Conservation (phyloP, 495 filamentous ascomycete species). For the Lichenothelia convexa region DNA sequence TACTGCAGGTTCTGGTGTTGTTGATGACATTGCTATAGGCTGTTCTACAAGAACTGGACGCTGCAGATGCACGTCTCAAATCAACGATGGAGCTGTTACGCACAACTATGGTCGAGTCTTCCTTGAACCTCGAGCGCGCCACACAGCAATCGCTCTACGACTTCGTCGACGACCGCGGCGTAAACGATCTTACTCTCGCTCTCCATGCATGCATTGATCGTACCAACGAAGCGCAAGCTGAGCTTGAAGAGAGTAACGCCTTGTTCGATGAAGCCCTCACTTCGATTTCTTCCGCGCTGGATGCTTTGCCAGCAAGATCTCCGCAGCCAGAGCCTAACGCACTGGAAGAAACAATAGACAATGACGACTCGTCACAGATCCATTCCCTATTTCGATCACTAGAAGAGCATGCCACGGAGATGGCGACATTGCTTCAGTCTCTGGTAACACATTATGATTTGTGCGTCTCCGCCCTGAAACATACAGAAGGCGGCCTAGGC, state of each 20-base stretch:
- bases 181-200: conserved; percentile 45
- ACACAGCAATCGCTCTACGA: conserved; percentile 58
- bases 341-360: no score
- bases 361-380: conserved; percentile 28
- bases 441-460: conserved; percentile 88
- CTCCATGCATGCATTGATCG: conserved; percentile 47
- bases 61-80: conserved; percentile 49
- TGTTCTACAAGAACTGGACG: conserved; percentile 54
- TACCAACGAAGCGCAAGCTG: conserved; percentile 14
- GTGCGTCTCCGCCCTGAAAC: conserved; percentile 78
- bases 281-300: conserved; percentile 5
- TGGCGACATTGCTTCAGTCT: conserved; percentile 64
- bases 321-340: no score
- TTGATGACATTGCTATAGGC: conserved; percentile 14
- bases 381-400: conserved; percentile 51
- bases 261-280: conserved; percentile 12
- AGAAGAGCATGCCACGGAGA: conserved; percentile 61
- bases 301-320: neutral
- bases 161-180: conserved; percentile 70
- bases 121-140: neutral
- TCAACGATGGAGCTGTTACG: conserved; percentile 51
- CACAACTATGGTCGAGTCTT: conserved; percentile 30
- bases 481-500: conserved; percentile 75
- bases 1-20: no score
- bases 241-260: conserved; percentile 10